Evolutionary conservation across 495 filamentous ascomycete species (phyloP), one percentile per base, ranked within the genome.

Genomic region (Acidiella bohemica): DNA sequence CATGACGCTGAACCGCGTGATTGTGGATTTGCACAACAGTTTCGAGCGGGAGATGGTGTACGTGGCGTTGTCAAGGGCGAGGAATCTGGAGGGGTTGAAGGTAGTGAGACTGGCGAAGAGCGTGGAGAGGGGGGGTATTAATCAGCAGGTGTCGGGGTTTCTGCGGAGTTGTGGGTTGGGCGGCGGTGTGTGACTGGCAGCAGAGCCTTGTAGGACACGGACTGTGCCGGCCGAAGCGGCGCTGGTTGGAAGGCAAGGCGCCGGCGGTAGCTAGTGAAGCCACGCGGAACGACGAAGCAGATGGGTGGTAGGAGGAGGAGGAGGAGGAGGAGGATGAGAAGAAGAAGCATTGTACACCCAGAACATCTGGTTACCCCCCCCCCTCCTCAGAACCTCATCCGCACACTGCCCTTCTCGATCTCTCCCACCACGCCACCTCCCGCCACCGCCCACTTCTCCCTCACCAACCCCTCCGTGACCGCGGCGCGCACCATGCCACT

Each of bases 351-450:
- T n/a, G n/a, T n/a, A n/a, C n/a, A n/a, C n/a, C n/a, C n/a, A n/a
- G n/a, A n/a, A n/a, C n/a, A n/a, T n/a, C n/a, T n/a, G n/a, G n/a
- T n/a, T n/a, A n/a, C n/a, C n/a, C n/a, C 9, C 14, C 34, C 9
- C 14, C 34, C 35, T 3, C 3, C 7, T 44, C 41, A 50, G 31
- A 51, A 51, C 23, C 57, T 56, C 52, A 47, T 35, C 35, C 53
- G 36, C 11, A 64, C 52, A 36, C 35, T 49, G 16, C 32, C 55
- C 49, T 48, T 57, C 50, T 64, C 60, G 46, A 63, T 72, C 70
- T 93, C 85, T 16, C 82, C 84, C 33, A 93, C 65, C 36, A 87
- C 66, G n/a, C 86, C 86, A 44, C 72, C 71, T 14, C 84, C 83
- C 43, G 79, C 74, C 51, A 95, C 46, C 38, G 73, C 78, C 82